Conservation (phyloP, 371 early-diverging fungal genomes). For the Basidiobolus heterosporus region DNA sequence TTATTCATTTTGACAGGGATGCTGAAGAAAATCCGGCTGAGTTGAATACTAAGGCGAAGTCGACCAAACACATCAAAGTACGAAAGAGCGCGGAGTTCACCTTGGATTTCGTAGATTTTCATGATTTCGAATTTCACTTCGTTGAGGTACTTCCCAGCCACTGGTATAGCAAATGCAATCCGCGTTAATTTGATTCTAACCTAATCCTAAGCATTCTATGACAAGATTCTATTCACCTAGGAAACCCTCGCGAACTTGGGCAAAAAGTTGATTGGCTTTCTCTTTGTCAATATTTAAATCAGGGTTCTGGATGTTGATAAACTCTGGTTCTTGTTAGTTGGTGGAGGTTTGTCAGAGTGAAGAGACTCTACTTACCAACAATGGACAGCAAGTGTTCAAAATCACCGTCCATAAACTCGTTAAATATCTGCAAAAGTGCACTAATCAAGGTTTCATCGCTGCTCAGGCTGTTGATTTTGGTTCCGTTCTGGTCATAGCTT, state of each 20-base stretch:
- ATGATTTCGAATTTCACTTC: conserved; percentile 38
- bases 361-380: conserved; percentile 24
- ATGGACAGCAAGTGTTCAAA: conserved; percentile 41
- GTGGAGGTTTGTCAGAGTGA: neutral
- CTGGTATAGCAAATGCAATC: conserved; percentile 9
- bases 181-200: neutral
- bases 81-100: conserved; percentile 29
- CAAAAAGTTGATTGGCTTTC: neutral
- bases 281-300: conserved; percentile 1
- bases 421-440: conserved; percentile 30
- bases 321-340: neutral
- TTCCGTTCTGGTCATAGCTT: conserved; percentile 33
- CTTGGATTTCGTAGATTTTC: conserved; percentile 37
- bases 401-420: conserved; percentile 49
- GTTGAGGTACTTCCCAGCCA: conserved; percentile 38
- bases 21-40: conserved; percentile 30
- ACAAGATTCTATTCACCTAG: neutral
- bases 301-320: neutral
- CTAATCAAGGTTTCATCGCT: conserved; percentile 30
- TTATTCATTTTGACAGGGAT: conserved; percentile 21
- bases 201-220: neutral
- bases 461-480: conserved; percentile 14
- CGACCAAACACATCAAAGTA: conserved; percentile 39
- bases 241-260: neutral
- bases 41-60: conserved; percentile 30